Evolutionary conservation across 2,329 filamentous ascomycete genomes (phyloP).

Genomic region (Aspergillus glaucus): DNA sequence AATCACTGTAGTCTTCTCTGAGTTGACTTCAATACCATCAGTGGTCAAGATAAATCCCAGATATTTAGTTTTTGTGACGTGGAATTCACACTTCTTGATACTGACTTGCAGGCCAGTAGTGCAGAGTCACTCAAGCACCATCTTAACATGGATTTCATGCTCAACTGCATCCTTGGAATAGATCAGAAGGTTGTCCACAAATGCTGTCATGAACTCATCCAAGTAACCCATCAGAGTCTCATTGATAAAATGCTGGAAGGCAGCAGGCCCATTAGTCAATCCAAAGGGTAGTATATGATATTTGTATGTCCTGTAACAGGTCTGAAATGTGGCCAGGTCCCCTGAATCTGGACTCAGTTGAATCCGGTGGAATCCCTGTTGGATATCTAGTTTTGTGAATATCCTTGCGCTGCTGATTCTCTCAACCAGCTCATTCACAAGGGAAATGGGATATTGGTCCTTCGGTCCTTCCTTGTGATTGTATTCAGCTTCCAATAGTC

Average conservation of each 20-base stretch:
- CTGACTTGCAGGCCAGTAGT: slow-evolving; percentile 13
- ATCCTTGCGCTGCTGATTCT: not conserved
- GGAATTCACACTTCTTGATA: slow-evolving; percentile 25
- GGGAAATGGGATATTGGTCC: too few relatives aligned
- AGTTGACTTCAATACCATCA: slow-evolving; percentile 20
- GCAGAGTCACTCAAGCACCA: slow-evolving; percentile 6
- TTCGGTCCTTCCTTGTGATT: too few relatives aligned
- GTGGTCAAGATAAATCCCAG: slow-evolving; percentile 23
- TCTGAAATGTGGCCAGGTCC: not conserved
- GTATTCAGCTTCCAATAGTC: too few relatives aligned
- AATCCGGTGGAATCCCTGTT: not conserved
- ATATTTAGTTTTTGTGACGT: slow-evolving; percentile 21
- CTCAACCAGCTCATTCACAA: too few relatives aligned
- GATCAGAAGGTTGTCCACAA: slow-evolving; percentile 4
- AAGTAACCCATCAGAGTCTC: not conserved
- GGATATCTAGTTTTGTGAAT: not conserved
- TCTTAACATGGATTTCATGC: slow-evolving; percentile 2
- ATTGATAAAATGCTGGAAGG: slow-evolving; percentile 4
- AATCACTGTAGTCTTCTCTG: slow-evolving; percentile 18
- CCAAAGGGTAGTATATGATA: slow-evolving; percentile 1
- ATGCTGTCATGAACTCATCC: not conserved
- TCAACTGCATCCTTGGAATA: slow-evolving; percentile 1
- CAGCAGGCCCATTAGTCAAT: slow-evolving; percentile 3
- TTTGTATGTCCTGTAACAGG: slow-evolving; percentile 1
- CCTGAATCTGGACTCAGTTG: too few relatives aligned